Evolutionary conservation across 2,329 filamentous ascomycete genomes (phyloP).

Genomic region (Aspergillus latus): DNA sequence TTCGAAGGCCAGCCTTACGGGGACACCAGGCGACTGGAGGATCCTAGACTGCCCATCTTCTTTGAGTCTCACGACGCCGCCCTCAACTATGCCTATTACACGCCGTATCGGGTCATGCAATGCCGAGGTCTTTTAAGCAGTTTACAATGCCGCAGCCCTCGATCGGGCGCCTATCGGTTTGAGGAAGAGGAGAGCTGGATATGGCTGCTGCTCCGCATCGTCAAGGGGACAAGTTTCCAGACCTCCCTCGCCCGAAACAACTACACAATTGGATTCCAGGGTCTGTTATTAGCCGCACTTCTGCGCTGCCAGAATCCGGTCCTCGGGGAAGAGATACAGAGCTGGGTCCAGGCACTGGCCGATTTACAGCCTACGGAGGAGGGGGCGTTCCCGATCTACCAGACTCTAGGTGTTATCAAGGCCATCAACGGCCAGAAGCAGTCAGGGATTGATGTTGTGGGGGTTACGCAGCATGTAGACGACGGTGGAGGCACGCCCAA

Average conservation of each 20-base stretch:
- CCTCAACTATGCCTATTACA: constrained; percentile 27
- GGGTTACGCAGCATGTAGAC: constrained; percentile 21
- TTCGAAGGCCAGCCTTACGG: not conserved
- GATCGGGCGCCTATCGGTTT: not conserved
- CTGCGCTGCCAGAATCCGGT: constrained; percentile 21
- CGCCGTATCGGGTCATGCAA: constrained; percentile 27
- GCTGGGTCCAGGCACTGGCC: constrained; percentile 20
- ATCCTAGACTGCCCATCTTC: not conserved
- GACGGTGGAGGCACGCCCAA: constrained; percentile 26
- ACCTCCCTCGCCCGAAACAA: constrained; percentile 20
- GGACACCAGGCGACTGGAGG: not conserved
- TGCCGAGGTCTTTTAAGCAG: constrained; percentile 12
- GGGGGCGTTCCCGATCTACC: constrained; percentile 26
- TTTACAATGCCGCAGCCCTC: not conserved
- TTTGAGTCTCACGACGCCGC: constrained; percentile 26
- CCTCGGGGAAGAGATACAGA: constrained; percentile 19
- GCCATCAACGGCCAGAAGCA: constrained; percentile 24
- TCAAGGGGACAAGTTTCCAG: constrained; percentile 17
- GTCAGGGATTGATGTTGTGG: constrained; percentile 20
- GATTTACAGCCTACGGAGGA: constrained; percentile 26
- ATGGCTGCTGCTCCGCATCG: constrained; percentile 17
- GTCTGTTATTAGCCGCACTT: constrained; percentile 22
- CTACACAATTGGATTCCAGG: constrained; percentile 29
- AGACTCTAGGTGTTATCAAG: constrained; percentile 21
- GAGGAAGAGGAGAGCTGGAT: constrained; percentile 17